These are phyloP conservation scores for Penicillium hesseltinei DNA, from an alignment of 2,329 filamentous ascomycete genomes.

Conservation along the genomic window DNA sequence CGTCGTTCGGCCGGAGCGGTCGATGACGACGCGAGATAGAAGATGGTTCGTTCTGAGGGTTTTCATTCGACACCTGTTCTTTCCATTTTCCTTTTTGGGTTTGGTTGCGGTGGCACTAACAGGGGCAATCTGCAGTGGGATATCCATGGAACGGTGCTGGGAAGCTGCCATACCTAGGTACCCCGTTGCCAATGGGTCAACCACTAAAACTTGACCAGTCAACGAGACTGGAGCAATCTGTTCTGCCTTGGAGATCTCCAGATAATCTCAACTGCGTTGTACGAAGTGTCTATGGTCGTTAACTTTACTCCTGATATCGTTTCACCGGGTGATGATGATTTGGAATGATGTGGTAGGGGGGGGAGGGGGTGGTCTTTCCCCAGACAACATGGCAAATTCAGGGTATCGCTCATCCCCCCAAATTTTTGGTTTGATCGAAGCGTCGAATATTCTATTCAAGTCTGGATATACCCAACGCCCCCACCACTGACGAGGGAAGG, in stretches of 20 bases:
- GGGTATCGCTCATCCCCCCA: neutral
- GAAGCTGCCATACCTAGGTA: neutral
- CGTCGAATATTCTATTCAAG: slow-evolving; percentile 4
- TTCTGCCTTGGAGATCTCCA: neutral
- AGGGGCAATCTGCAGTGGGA: slow-evolving; percentile 4
- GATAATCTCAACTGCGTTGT: neutral
- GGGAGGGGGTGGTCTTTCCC: too few species aligned
- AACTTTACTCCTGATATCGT: neutral
- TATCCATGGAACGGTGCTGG: neutral
- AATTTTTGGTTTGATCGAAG: neutral
- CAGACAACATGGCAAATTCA: neutral
- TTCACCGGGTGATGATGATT: neutral
- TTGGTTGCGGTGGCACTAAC: neutral
- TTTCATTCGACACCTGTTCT: neutral
- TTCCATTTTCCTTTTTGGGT: neutral
- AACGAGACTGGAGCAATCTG: neutral
- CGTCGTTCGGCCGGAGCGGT: neutral
- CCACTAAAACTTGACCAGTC: neutral
- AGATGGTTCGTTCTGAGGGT: neutral
- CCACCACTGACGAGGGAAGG: slow-evolving; percentile 21
- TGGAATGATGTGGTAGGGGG: neutral
- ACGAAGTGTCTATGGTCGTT: neutral
- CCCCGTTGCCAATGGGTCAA: neutral
- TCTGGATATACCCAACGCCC: slow-evolving; percentile 9
- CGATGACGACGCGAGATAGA: neutral